These are phyloP conservation scores for Serendipita vermifera DNA, from an alignment of 768 basidiomycete genomes.

Conservation along the genomic window DNA sequence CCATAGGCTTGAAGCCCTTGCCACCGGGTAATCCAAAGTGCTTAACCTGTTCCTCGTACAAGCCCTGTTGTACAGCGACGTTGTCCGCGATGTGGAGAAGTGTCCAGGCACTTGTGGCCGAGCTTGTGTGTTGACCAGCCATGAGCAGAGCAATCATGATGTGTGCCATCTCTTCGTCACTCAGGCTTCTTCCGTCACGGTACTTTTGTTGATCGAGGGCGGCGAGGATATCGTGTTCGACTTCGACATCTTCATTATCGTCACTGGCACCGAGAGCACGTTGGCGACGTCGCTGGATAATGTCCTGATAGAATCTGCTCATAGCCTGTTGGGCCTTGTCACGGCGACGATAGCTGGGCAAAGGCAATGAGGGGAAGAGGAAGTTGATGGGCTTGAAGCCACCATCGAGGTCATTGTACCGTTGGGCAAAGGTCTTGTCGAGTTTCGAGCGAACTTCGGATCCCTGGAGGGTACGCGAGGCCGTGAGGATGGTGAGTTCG, in stretches of 20 bases:
- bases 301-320: constrained; percentile 83
- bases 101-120: constrained; percentile 82
- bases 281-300: constrained; percentile 42
- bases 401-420: constrained; percentile 82
- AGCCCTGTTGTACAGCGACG: constrained; percentile 54
- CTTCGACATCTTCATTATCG: constrained; percentile 5
- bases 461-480: constrained; percentile 86
- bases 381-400: constrained; percentile 96
- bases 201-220: constrained; percentile 76
- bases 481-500: constrained; percentile 91
- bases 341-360: constrained; percentile 78
- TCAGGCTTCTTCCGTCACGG: constrained; percentile 60
- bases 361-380: constrained; percentile 83
- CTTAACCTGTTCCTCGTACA: constrained; percentile 84
- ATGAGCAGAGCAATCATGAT: constrained; percentile 98
- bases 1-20: constrained; percentile 59
- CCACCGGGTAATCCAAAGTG: constrained; percentile 59
- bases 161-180: constrained; percentile 89
- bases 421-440: constrained; percentile 71
- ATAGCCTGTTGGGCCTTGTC: constrained; percentile 87
- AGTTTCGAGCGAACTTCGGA: constrained; percentile 68
- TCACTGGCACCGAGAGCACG: constrained; percentile 18
- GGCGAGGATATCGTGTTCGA: constrained; percentile 85
- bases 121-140: constrained; percentile 98
- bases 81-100: constrained; percentile 75